Conservation (phyloP, 768 basidiomycete genomes). For the Austroboletus festivus region DNA sequence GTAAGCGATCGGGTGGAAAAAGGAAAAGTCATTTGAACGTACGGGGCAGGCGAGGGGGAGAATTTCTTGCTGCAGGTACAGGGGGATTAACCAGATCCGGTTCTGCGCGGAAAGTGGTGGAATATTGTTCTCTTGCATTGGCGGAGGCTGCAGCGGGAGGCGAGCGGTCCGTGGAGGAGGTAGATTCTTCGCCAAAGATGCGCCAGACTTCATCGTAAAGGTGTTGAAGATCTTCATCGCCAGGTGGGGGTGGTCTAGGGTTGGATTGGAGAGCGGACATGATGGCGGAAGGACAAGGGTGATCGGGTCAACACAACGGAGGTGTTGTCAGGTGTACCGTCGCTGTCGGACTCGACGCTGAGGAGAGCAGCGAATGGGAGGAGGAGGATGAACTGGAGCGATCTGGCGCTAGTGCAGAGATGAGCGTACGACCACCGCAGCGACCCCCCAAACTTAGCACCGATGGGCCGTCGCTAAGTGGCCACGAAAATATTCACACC, state of each 20-base stretch:
- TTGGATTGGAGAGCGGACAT: slow-evolving; percentile 39
- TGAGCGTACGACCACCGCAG: neutral
- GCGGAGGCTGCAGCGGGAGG: slow-evolving; percentile 15
- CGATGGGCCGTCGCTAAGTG: no score
- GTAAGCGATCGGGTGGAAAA: neutral
- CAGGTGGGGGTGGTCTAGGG: slow-evolving; percentile 41
- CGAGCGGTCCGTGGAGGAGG: slow-evolving; percentile 31
- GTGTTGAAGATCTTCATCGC: slow-evolving; percentile 68
- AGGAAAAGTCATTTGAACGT: slow-evolving; percentile 6
- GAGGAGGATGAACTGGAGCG: neutral
- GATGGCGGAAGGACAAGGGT: slow-evolving; percentile 9
- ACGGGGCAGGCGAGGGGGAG: slow-evolving; percentile 25
- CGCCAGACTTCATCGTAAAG: slow-evolving; percentile 77
- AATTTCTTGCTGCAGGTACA: slow-evolving; percentile 9
- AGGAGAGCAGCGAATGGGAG: neutral
- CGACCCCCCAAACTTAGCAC: neutral
- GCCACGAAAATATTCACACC: no score
- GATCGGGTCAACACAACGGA: slow-evolving; percentile 6
- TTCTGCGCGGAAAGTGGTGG: slow-evolving; percentile 21
- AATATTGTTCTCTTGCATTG: slow-evolving; percentile 18
- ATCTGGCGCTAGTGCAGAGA: neutral
- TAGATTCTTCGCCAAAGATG: slow-evolving; percentile 52
- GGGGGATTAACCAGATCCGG: slow-evolving; percentile 11
- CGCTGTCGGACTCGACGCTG: neutral
- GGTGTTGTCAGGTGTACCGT: neutral